Evolutionary conservation across 192 early-diverging fungal species (phyloP).

Genomic region (Backusella luteola): DNA sequence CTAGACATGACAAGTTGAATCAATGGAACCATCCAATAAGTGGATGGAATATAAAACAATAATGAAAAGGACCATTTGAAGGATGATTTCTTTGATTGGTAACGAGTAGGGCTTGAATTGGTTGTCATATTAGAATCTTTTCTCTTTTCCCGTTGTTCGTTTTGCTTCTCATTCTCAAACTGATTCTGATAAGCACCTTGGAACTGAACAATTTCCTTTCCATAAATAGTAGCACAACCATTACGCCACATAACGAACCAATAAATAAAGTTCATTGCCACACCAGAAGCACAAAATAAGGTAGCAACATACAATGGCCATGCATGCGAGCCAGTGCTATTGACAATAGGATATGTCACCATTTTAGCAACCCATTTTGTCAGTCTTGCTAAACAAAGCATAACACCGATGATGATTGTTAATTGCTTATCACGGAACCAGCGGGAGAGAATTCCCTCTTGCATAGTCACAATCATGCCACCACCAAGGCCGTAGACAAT

Average conservation of each 20-base stretch:
- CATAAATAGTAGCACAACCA: constrained; percentile 13
- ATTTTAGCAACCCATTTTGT: constrained; percentile 68
- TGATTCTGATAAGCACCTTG: neutral
- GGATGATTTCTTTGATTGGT: neutral
- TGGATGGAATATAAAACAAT: constrained; percentile 22
- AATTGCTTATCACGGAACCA: constrained; percentile 73
- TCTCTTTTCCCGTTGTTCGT: neutral
- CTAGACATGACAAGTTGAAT: constrained; percentile 31
- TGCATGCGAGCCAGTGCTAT: constrained; percentile 36
- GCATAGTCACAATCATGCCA: constrained; percentile 69
- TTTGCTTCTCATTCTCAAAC: constrained; percentile 1
- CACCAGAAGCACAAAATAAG: constrained; percentile 48
- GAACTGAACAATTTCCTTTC: constrained; percentile 6
- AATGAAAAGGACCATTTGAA: constrained; percentile 14
- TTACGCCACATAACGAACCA: constrained; percentile 43
- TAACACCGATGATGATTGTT: constrained; percentile 63
- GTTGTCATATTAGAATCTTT: neutral
- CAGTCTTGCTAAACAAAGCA: constrained; percentile 66
- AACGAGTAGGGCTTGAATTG: neutral
- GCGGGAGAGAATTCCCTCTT: constrained; percentile 73
- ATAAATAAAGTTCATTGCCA: constrained; percentile 48
- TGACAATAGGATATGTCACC: constrained; percentile 58
- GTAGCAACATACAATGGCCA: constrained; percentile 45
- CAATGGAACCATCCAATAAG: constrained; percentile 32
- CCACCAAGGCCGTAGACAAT: constrained; percentile 66